A percentile compares a stretch with the other conserved stretches of the same genome.
phyloP scores from a whole-genome alignment of 768 basidiomycete genomes.

The Jaapia argillacea region DNA sequence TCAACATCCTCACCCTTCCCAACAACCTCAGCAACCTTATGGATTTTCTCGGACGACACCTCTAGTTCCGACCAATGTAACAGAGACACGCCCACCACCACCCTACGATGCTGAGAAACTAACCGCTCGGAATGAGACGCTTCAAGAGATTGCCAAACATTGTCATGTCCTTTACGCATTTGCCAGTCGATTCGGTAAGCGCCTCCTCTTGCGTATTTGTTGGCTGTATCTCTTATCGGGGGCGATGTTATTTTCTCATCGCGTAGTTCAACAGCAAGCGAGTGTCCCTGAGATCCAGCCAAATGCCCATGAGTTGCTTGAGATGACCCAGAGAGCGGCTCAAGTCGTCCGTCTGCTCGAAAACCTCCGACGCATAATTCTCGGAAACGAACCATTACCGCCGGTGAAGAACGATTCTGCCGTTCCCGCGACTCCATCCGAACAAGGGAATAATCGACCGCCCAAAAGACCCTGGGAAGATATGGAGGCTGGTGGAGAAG shows the following conservation, averaged over 20 bases:
- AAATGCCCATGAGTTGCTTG: conserved; percentile 41
- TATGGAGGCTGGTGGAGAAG: conserved; percentile 33
- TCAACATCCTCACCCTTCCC: conserved; percentile 12
- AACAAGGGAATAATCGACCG: conserved; percentile 14
- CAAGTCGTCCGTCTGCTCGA: conserved; percentile 63
- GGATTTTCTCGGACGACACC: conserved; percentile 26
- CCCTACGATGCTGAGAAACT: conserved; percentile 26
- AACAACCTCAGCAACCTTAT: conserved; percentile 13
- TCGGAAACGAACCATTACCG: conserved; percentile 12
- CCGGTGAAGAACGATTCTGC: conserved; percentile 10
- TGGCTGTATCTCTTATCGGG: not conserved
- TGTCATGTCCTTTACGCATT: conserved; percentile 55
- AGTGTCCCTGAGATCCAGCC: conserved; percentile 42
- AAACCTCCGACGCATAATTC: conserved; percentile 37
- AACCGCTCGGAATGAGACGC: conserved; percentile 25
- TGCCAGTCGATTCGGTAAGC: conserved; percentile 57
- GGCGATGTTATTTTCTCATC: not conserved
- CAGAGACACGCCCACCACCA: conserved; percentile 24
- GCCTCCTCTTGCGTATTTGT: conserved; percentile 3
- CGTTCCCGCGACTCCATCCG: not conserved
- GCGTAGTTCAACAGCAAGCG: conserved; percentile 27
- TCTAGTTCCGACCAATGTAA: conserved; percentile 28
- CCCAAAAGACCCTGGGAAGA: conserved; percentile 82
- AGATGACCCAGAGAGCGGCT: conserved; percentile 61
- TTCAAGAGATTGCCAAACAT: conserved; percentile 43